These are phyloP conservation scores for Bruguiera sexangula DNA, from an alignment of 345 rosid genomes.

Conservation along the genomic window DNA sequence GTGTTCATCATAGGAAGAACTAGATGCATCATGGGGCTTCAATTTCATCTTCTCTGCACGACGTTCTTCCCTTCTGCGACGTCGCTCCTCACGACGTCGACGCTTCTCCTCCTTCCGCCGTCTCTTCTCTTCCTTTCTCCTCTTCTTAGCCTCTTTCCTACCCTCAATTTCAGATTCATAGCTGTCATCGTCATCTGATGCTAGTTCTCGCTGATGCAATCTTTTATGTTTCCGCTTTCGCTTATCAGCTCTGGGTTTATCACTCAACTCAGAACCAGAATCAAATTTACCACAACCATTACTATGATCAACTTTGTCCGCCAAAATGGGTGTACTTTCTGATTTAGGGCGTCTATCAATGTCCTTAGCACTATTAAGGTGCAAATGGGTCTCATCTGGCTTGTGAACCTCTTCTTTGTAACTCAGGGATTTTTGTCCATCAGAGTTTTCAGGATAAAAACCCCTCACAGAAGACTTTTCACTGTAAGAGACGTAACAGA, in stretches of 20 bases:
- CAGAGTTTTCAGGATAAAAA: conserved; percentile 30
- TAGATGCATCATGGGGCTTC: conserved; percentile 43
- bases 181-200: conserved; percentile 59
- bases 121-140: conserved; percentile 86
- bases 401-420: conserved; percentile 33
- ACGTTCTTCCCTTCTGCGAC: conserved; percentile 67
- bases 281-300: conserved; percentile 40
- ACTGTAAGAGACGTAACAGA: conserved; percentile 40
- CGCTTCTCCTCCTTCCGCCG: conserved; percentile 76
- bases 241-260: conserved; percentile 40
- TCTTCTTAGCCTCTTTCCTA: conserved; percentile 83
- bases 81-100: conserved; percentile 72
- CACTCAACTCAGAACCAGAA: conserved; percentile 55
- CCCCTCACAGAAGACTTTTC: conserved; percentile 43
- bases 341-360: conserved; percentile 22
- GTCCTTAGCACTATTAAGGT: conserved; percentile 32
- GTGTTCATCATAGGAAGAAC: conserved; percentile 52
- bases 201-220: conserved; percentile 43
- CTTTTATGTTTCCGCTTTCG: conserved; percentile 65
- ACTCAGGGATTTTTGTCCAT: conserved; percentile 39
- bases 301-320: conserved; percentile 40
- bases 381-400: conserved; percentile 36
- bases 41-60: conserved; percentile 60
- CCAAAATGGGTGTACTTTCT: conserved; percentile 26
- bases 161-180: conserved; percentile 65